Evolutionary conservation across 78 protist species (phyloP).

Genomic region (Dictyostelium citrinum): DNA sequence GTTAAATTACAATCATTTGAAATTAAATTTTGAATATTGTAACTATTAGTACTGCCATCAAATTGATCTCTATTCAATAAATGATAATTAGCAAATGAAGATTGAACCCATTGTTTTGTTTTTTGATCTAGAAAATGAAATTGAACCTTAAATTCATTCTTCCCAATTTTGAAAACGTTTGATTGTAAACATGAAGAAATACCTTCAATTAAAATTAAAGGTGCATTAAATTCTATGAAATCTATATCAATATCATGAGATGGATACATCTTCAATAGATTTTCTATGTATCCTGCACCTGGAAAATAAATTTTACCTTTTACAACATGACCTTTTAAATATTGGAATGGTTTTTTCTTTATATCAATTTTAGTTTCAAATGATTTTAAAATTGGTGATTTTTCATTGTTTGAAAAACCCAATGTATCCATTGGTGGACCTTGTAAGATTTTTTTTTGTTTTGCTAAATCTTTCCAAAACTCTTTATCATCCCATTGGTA

Average conservation of each 20-base stretch:
- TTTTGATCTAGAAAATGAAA: background rate
- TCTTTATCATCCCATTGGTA: slow-evolving; percentile 58
- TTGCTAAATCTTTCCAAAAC: background rate
- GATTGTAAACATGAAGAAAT: background rate
- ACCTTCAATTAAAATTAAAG: background rate
- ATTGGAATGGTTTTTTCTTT: background rate
- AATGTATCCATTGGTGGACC: slow-evolving; percentile 9
- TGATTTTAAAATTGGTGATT: background rate
- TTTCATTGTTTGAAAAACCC: background rate
- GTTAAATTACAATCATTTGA: slow-evolving; percentile 8
- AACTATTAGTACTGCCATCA: background rate
- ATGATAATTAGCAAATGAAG: background rate
- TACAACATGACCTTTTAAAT: slow-evolving; percentile 45
- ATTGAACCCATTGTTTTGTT: background rate
- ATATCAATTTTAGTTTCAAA: background rate
- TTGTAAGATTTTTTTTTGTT: background rate
- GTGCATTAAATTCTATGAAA: background rate
- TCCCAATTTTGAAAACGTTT: background rate
- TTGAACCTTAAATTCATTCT: background rate
- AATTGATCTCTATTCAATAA: background rate
- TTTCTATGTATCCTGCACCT: slow-evolving; percentile 17
- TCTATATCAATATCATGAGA: background rate
- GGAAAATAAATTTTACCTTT: slow-evolving; percentile 2
- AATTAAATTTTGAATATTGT: background rate
- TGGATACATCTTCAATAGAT: background rate